Base-by-base conservation (phyloP, 1,284 basidiomycete species). In the Cryptococcus neoformans region DNA sequence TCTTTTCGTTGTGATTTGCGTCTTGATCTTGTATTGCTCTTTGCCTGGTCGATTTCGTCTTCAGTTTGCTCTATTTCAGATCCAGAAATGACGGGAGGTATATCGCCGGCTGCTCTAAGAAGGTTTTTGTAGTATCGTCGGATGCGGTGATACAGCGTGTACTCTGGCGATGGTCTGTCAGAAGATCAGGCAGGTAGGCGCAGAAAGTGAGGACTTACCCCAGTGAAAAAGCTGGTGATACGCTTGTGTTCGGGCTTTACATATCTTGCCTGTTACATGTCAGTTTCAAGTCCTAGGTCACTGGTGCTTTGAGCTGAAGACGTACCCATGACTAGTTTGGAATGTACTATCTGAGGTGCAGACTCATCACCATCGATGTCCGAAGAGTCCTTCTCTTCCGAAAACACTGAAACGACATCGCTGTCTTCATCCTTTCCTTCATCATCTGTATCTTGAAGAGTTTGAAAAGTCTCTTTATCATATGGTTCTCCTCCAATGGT, bases 201-300 rank as follows among this genome's bases (percentile, higher is more conserved):
- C 9, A n/a, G 7, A 10, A 42, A 39, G 28, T 35, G 8, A n/a
- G 54, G 44, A 62, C 82, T 57, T 64, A 90, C 90, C 85, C 90
- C 91, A 93, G 67, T 93, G 90, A 8, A 81, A 83, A 70, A 92
- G 85, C 56, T 82, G 77, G 71, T 93, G 90, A 68, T 84, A 92
- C 21, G 86, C 82, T 57, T 78, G 75, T 2, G 86, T 85, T 54
- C 89, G 81, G 44, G 78, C 78, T 2, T 85, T 87, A 72, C 90
- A 92, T 73, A 88, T 90, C 47, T 85, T 81, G 16, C 90, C 90
- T 21, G 89, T 73, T 38, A 8, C 47, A 49, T 39, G 50, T 38
- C n/a, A 7, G 47, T 17, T 41, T 54, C 41, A 39, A 17, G 7
- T 11, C 7, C 28, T 4, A 1, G 37, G 10, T n/a, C 34, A 7